Base-by-base conservation (phyloP, 1,139 yeast species). In the Pichia sp. region DNA sequence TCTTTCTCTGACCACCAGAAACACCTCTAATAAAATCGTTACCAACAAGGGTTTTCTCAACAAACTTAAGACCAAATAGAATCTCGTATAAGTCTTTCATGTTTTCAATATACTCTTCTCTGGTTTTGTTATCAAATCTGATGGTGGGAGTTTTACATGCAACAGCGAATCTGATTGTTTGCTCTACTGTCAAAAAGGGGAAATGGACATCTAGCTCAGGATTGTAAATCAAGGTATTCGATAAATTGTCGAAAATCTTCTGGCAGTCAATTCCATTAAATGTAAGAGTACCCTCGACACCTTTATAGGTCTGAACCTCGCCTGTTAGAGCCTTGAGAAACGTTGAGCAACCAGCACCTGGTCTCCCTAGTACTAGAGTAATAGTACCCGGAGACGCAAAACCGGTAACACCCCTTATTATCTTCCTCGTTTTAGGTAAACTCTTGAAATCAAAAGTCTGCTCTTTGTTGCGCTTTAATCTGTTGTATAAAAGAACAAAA, bases 1-100 rank as follows among this genome's bases (percentile, higher is more conserved):
- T 82, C 69, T 86, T 86, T 61, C 92, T 77, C 72, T 86, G 90
- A 72, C 93, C 93, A 64, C 93, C 93, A 45, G 90, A 84, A 41
- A 86, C 87, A 70, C 93, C 93, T 63, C 90, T 78, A 45, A 86
- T 79, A 55, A 77, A 80, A 64, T 85, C 89, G 65, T 81, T 78
- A 55, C 92, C 92, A 40, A 85, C 90, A 61, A 79, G 77, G 32
- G 90, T 84, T 66, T 83, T 76, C 58, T 78, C 75, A 19, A 88
- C 70, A 58, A 74, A 77, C 31, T 73, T 68, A 54, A 76, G 67
- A 32, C 86, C 86, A 59, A 79, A 80, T 32, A 76, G 70, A 0
- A 84, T 78, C 6, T 78, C 78, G 57, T 78, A 72, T 44, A 81
- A 62, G 56, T 80, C 82, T 62, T 79, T 76, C 59, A 72, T 65